Evolutionary conservation across 805 yeast species (phyloP).

Genomic region (Hermanozyma aechmeae): DNA sequence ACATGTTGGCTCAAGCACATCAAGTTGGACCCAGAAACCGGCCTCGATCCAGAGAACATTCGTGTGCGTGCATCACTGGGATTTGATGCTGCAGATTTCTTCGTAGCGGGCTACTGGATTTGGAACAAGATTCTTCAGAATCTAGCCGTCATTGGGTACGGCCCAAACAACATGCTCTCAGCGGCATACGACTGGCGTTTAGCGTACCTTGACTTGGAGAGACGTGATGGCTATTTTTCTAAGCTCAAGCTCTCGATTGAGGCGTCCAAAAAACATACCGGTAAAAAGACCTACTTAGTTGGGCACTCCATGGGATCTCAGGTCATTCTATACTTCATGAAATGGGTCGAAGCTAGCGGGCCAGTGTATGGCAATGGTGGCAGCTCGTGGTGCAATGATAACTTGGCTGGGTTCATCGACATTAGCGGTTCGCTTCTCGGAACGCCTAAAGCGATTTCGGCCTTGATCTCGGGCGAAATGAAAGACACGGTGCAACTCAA

Average conservation of each 20-base stretch:
- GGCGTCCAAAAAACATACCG: slow-evolving; percentile 35
- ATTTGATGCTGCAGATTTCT: slow-evolving; percentile 93
- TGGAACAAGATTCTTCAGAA: slow-evolving; percentile 97
- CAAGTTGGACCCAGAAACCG: slow-evolving; percentile 83
- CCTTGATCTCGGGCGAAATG: slow-evolving; percentile 95
- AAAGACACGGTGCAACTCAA: slow-evolving; percentile 93
- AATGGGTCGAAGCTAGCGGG: slow-evolving; percentile 95
- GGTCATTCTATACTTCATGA: slow-evolving; percentile 75
- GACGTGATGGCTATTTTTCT: slow-evolving; percentile 77
- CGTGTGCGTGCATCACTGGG: slow-evolving; percentile 89
- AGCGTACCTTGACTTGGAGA: slow-evolving; percentile 80
- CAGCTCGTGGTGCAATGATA: slow-evolving; percentile 71
- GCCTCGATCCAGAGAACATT: slow-evolving; percentile 81
- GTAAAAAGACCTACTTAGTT: slow-evolving; percentile 64
- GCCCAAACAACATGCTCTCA: slow-evolving; percentile 79
- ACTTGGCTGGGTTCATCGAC: slow-evolving; percentile 75
- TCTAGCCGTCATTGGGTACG: slow-evolving; percentile 88
- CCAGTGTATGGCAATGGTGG: slow-evolving; percentile 87
- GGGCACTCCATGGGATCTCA: slow-evolving; percentile 99
- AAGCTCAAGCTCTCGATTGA: slow-evolving; percentile 71
- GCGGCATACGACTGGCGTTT: slow-evolving; percentile 97
- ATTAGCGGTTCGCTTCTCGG: slow-evolving; percentile 88
- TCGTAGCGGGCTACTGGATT: slow-evolving; percentile 96
- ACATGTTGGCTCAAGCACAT: slow-evolving; percentile 90
- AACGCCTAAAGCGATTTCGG: slow-evolving; percentile 90